Evolutionary conservation across 1,284 basidiomycete genomes (phyloP).

Genomic region (Apiotrichum sp.): DNA sequence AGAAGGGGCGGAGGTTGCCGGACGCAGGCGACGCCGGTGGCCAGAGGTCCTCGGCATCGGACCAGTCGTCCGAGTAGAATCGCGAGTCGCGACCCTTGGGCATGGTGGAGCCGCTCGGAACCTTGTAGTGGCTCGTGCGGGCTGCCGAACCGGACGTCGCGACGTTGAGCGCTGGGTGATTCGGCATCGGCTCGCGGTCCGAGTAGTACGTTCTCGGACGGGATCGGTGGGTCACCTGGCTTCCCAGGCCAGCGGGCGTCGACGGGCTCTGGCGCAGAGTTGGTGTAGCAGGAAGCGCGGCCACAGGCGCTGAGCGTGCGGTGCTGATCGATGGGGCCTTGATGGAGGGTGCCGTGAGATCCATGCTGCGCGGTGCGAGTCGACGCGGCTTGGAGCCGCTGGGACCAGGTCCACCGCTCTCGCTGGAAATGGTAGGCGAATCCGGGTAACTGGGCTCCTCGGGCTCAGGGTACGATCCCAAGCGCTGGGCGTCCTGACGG

Average conservation of each 20-base stretch:
- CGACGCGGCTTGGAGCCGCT: background rate
- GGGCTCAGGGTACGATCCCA: slow-evolving; percentile 35
- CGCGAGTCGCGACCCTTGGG: slow-evolving; percentile 14
- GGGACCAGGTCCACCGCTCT: slow-evolving; percentile 14
- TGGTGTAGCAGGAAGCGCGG: background rate
- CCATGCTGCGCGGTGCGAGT: slow-evolving; percentile 3
- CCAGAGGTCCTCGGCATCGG: slow-evolving; percentile 36
- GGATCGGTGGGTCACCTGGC: slow-evolving; percentile 8
- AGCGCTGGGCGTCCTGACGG: slow-evolving; percentile 30
- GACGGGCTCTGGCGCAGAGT: slow-evolving; percentile 36
- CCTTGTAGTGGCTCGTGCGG: slow-evolving; percentile 15
- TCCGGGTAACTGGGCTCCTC: slow-evolving; percentile 22
- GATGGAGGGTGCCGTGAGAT: slow-evolving; percentile 15
- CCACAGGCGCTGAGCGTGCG: slow-evolving; percentile 11
- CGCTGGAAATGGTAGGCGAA: slow-evolving; percentile 20
- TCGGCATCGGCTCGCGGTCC: slow-evolving; percentile 1
- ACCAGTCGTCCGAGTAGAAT: slow-evolving; percentile 17
- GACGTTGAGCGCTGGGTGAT: background rate
- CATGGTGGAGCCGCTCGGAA: slow-evolving; percentile 5
- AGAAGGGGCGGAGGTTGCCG: slow-evolving; percentile 40
- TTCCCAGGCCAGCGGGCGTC: slow-evolving; percentile 34
- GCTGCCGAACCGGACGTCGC: background rate
- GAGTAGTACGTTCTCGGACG: slow-evolving; percentile 38
- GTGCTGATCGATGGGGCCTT: slow-evolving; percentile 18
- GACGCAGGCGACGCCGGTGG: slow-evolving; percentile 25